Conservation (phyloP, 768 basidiomycete species). For the Cystobasidium ongulense region DNA sequence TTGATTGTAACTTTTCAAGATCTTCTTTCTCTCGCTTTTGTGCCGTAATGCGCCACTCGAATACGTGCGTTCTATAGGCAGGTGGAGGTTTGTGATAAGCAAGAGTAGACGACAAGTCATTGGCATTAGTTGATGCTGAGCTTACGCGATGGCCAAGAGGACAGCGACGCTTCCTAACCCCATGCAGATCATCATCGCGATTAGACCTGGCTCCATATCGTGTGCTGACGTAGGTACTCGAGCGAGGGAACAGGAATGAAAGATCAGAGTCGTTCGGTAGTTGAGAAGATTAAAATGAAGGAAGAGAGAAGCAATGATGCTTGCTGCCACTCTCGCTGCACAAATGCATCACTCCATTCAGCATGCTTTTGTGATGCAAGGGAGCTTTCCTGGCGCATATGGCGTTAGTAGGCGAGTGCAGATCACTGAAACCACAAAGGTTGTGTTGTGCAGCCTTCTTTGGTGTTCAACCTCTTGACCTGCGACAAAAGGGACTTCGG, state of each 20-base stretch:
- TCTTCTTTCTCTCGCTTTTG: conserved; percentile 11
- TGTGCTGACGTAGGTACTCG: background rate
- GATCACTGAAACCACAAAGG: too few species aligned
- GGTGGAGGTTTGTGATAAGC: background rate
- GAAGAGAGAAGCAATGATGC: too few species aligned
- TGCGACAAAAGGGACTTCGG: background rate
- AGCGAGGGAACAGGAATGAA: background rate
- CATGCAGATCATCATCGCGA: background rate
- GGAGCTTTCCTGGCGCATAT: too few species aligned
- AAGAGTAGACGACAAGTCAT: background rate
- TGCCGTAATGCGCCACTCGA: background rate
- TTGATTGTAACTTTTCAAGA: background rate
- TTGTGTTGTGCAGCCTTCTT: too few species aligned
- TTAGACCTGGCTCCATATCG: conserved; percentile 14
- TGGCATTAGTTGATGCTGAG: background rate
- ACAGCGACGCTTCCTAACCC: background rate
- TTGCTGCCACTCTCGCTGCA: too few species aligned
- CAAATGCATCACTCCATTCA: too few species aligned
- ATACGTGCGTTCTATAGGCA: conserved; percentile 15
- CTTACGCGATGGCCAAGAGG: conserved; percentile 12
- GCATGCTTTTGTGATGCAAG: too few species aligned
- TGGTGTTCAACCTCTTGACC: background rate
- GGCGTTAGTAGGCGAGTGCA: too few species aligned
- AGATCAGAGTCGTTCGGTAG: background rate
- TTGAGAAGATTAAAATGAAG: background rate